phyloP scores from a whole-genome alignment of 345 rosid species.

The Hibiscus tridactylites region DNA sequence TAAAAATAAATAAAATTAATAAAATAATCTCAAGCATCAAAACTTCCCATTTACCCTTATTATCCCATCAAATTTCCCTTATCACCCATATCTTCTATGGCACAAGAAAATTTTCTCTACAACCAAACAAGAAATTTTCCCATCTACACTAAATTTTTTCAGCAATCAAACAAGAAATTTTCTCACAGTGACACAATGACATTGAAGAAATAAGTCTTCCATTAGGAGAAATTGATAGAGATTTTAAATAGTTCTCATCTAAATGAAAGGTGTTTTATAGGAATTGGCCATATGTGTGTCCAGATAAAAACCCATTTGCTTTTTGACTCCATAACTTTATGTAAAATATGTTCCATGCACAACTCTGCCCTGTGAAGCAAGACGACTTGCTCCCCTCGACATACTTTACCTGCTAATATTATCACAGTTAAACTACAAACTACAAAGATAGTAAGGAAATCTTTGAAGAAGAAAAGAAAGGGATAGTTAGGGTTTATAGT shows the following conservation, averaged over 20 bases:
- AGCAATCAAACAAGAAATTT: too few relatives aligned
- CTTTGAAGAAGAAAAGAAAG: too few relatives aligned
- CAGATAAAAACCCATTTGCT: constrained; percentile 24
- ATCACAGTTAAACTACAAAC: constrained; percentile 4
- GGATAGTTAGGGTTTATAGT: too few relatives aligned
- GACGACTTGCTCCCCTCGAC: constrained; percentile 22
- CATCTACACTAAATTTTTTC: too few relatives aligned
- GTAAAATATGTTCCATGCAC: constrained; percentile 21
- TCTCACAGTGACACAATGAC: constrained; percentile 24
- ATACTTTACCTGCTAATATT: constrained; percentile 36
- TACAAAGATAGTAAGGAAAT: not conserved
- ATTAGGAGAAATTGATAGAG: constrained; percentile 16
- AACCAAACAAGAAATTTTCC: too few relatives aligned
- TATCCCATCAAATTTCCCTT: too few relatives aligned
- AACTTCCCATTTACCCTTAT: too few relatives aligned
- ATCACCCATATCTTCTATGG: too few relatives aligned
- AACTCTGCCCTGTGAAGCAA: constrained; percentile 18
- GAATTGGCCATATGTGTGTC: constrained; percentile 13
- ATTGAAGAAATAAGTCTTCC: constrained; percentile 16
- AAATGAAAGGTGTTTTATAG: constrained; percentile 15
- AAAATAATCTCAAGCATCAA: too few relatives aligned
- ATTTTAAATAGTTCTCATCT: constrained; percentile 12
- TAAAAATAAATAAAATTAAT: too few relatives aligned
- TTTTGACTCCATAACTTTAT: constrained; percentile 17
- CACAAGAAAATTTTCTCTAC: too few relatives aligned